phyloP scores from a whole-genome alignment of 331 rosid species.

The Malus hybrid region DNA sequence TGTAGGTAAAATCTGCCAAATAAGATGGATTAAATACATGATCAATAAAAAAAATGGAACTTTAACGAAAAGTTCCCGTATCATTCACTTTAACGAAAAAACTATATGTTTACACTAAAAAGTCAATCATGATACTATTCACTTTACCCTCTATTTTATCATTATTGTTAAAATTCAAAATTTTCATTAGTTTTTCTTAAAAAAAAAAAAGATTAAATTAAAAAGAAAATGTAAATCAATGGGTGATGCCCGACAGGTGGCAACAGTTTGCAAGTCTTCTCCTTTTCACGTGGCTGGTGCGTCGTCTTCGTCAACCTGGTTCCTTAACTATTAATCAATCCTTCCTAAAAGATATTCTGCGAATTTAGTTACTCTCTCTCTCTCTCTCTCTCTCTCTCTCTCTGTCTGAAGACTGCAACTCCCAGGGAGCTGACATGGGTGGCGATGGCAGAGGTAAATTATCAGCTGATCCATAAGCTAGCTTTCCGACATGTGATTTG shows the following conservation, averaged over 20 bases:
- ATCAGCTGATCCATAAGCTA: background rate
- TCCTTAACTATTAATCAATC: background rate
- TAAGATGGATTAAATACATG: no score
- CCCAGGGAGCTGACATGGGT: conserved; percentile 14
- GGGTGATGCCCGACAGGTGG: background rate
- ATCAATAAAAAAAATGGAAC: no score
- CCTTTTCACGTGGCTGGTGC: background rate
- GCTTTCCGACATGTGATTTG: background rate
- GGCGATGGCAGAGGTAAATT: conserved; percentile 18
- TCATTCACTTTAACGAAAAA: no score
- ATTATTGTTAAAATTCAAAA: no score
- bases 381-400: background rate
- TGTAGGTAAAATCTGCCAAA: no score
- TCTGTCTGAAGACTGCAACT: background rate
- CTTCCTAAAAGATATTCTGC: background rate
- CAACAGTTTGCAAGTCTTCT: background rate
- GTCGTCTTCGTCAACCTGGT: background rate
- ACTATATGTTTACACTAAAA: no score
- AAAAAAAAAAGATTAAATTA: no score
- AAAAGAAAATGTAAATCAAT: no score
- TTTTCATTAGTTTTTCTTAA: no score
- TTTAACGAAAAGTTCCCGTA: no score
- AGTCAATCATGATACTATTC: no score
- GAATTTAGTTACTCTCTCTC: background rate
- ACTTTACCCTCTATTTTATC: no score